Conservation (phyloP, 2,329 filamentous ascomycete species). For the Penicillium sumatraense region DNA sequence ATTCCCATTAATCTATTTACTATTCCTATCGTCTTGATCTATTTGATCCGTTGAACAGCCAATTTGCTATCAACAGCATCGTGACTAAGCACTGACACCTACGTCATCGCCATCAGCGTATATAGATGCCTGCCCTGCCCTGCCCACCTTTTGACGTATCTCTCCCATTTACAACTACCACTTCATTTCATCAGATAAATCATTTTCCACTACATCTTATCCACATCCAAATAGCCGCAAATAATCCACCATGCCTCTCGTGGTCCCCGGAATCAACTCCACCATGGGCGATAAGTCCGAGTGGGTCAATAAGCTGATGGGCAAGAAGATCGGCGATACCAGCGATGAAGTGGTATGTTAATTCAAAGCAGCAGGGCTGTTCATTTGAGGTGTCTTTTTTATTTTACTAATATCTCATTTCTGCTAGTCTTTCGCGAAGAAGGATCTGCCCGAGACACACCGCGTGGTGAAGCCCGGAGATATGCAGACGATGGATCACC, state of each 20-base stretch:
- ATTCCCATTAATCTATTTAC: no score
- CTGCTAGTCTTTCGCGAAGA: conserved; percentile 50
- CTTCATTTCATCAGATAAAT: background rate
- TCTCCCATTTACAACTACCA: background rate
- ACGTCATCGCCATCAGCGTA: background rate
- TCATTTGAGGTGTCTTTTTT: background rate
- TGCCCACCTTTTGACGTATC: background rate
- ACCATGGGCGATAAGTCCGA: conserved; percentile 39
- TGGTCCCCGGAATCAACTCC: conserved; percentile 49
- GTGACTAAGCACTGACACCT: conserved; percentile 2
- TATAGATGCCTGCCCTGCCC: conserved; percentile 4
- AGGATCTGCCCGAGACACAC: conserved; percentile 50
- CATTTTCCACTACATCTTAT: conserved; percentile 46
- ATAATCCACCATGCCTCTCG: conserved; percentile 52
- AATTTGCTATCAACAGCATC: no score
- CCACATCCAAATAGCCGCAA: no score
- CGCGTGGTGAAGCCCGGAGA: conserved; percentile 47
- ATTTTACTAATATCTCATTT: background rate
- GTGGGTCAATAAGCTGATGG: conserved; percentile 51
- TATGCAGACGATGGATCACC: conserved; percentile 47
- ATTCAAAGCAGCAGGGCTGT: background rate
- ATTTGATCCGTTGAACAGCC: no score
- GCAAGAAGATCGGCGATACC: conserved; percentile 50
- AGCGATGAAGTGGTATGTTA: conserved; percentile 40
- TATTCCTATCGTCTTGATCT: no score